Conservation (phyloP, 768 basidiomycete genomes). For the Leccinum incarnatum region DNA sequence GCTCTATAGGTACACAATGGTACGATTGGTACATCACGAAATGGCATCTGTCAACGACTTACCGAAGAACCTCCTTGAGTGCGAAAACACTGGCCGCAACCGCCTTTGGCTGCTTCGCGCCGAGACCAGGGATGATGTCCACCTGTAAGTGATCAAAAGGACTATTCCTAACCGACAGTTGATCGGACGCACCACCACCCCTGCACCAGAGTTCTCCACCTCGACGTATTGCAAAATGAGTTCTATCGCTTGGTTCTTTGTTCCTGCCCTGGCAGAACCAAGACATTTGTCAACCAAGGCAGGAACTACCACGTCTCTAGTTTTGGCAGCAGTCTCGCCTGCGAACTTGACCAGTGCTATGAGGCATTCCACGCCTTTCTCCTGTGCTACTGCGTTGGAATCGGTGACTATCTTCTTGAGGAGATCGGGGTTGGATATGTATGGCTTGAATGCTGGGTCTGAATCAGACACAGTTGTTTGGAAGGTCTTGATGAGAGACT, state of each 20-base stretch:
- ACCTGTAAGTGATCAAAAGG: conserved; percentile 41
- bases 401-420: conserved; percentile 89
- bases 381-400: conserved; percentile 95
- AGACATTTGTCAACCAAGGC: conserved; percentile 95
- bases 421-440: conserved; percentile 69
- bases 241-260: conserved; percentile 84
- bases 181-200: conserved; percentile 74
- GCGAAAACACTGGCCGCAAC: conserved; percentile 77
- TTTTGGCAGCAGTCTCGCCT: conserved; percentile 83
- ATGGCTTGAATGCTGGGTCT: conserved; percentile 93
- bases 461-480: conserved; percentile 86
- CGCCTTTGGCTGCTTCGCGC: conserved; percentile 92
- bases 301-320: conserved; percentile 79
- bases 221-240: conserved; percentile 88
- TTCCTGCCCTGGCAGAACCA: conserved; percentile 86
- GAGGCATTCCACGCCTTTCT: conserved; percentile 92
- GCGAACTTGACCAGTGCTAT: conserved; percentile 86
- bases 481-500: conserved; percentile 82
- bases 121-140: conserved; percentile 80
- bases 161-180: conserved; percentile 21
- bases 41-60: conserved; percentile 24
- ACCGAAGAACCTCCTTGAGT: conserved; percentile 86
- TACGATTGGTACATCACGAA: background rate
- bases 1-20: conserved; percentile 40
- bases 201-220: conserved; percentile 84